A percentile compares a stretch with the other conserved stretches of the same genome.
phyloP scores from a whole-genome alignment of 371 early-diverging fungal species.

The Mortierella sp. region DNA sequence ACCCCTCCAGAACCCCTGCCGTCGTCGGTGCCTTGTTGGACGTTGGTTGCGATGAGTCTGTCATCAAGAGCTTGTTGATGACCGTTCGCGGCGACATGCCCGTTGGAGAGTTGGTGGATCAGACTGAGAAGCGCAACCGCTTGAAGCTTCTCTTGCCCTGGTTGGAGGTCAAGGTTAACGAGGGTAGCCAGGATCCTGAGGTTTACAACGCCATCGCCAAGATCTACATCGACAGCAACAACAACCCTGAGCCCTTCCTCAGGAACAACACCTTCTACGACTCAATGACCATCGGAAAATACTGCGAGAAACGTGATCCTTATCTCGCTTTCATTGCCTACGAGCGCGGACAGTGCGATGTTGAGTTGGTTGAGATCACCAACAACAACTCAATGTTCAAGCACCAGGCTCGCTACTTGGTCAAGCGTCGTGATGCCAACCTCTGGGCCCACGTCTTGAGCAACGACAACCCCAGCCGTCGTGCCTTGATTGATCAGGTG shows the following conservation, averaged over 20 bases:
- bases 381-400: slow-evolving; percentile 99
- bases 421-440: slow-evolving; percentile 87
- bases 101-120: slow-evolving; percentile 90
- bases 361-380: slow-evolving; percentile 93
- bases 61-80: slow-evolving; percentile 90
- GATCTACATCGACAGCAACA: slow-evolving; percentile 99
- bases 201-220: slow-evolving; percentile 98
- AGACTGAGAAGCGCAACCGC: slow-evolving; percentile 96
- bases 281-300: slow-evolving; percentile 93
- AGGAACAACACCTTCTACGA: slow-evolving; percentile 81
- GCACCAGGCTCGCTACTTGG: slow-evolving; percentile 97
- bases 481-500: slow-evolving; percentile 94
- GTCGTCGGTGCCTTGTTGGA: slow-evolving; percentile 97
- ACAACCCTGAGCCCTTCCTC: slow-evolving; percentile 96
- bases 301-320: slow-evolving; percentile 98
- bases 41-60: slow-evolving; percentile 96
- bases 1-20: slow-evolving; percentile 93
- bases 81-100: slow-evolving; percentile 87
- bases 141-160: slow-evolving; percentile 95
- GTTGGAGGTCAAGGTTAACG: slow-evolving; percentile 90
- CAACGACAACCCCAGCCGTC: slow-evolving; percentile 84
- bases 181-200: slow-evolving; percentile 87
- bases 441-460: slow-evolving; percentile 91
- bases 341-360: slow-evolving; percentile 95
- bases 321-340: slow-evolving; percentile 96